These are phyloP conservation scores for Colletotrichum sp. DNA, from an alignment of 2,329 filamentous ascomycete species.

Conservation along the genomic window DNA sequence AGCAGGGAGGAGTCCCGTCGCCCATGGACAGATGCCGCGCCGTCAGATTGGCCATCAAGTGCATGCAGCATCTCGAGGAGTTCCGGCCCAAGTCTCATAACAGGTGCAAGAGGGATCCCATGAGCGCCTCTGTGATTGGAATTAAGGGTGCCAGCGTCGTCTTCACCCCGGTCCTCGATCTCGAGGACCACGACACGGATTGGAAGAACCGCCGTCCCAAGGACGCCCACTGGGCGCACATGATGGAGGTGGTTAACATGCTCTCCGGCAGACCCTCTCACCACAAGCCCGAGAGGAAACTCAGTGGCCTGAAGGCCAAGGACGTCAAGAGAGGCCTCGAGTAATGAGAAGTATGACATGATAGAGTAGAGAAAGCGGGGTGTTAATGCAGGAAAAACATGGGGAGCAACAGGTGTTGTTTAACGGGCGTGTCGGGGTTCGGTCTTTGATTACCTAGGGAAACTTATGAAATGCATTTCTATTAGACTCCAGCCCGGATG, in stretches of 20 bases:
- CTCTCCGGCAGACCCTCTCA: slow-evolving; percentile 74
- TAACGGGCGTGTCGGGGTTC: slow-evolving; percentile 15
- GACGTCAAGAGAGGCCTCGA: slow-evolving; percentile 61
- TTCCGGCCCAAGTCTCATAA: slow-evolving; percentile 71
- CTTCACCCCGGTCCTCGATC: slow-evolving; percentile 80
- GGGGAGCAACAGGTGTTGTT: slow-evolving; percentile 2
- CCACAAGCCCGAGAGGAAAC: slow-evolving; percentile 50
- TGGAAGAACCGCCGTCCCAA: slow-evolving; percentile 89
- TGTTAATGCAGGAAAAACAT: not conserved
- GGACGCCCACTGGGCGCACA: slow-evolving; percentile 81
- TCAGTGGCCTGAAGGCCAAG: slow-evolving; percentile 62
- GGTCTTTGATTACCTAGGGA: slow-evolving; percentile 17
- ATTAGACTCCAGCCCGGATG: not conserved
- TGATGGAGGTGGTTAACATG: slow-evolving; percentile 84
- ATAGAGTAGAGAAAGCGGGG: not conserved
- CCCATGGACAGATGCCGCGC: slow-evolving; percentile 96
- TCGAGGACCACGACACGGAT: slow-evolving; percentile 88
- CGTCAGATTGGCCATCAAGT: slow-evolving; percentile 90
- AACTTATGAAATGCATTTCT: slow-evolving; percentile 6
- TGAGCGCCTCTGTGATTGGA: slow-evolving; percentile 84
- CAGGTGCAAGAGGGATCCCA: slow-evolving; percentile 74
- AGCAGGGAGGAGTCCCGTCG: slow-evolving; percentile 91
- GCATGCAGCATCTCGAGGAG: slow-evolving; percentile 86
- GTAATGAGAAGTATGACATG: not conserved
- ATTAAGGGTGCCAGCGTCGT: slow-evolving; percentile 89